Evolutionary conservation across 2,329 filamentous ascomycete species (phyloP).

Genomic region (Xylariomycetidae sp.): DNA sequence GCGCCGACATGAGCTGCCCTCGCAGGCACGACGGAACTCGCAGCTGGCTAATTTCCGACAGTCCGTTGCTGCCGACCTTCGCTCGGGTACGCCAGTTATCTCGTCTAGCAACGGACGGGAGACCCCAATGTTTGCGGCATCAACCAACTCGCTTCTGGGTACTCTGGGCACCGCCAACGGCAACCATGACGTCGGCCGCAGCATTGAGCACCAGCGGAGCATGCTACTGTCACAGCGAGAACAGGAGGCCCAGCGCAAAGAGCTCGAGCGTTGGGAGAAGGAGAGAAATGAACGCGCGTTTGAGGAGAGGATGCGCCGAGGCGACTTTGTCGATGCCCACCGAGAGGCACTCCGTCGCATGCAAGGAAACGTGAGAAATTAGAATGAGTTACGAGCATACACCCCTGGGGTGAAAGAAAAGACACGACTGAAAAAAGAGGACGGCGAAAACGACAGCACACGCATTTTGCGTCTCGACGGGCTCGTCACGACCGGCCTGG

Average conservation of each 20-base stretch:
- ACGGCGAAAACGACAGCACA: too few species aligned
- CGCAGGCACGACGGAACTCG: conserved; percentile 43
- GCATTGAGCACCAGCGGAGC: conserved; percentile 48
- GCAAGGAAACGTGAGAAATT: conserved; percentile 48
- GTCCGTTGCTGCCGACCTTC: conserved; percentile 58
- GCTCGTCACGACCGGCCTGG: too few species aligned
- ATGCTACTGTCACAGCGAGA: conserved; percentile 56
- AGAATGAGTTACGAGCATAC: too few species aligned
- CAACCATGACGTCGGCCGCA: conserved; percentile 38
- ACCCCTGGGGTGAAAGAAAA: too few species aligned
- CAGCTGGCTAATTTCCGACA: conserved; percentile 63
- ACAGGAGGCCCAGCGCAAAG: conserved; percentile 53
- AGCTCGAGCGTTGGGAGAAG: conserved; percentile 51
- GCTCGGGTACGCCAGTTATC: conserved; percentile 32
- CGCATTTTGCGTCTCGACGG: too few species aligned
- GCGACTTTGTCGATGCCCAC: conserved; percentile 70
- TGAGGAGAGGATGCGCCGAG: conserved; percentile 70
- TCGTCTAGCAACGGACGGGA: conserved; percentile 28
- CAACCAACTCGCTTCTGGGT: conserved; percentile 21
- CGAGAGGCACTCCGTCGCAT: conserved; percentile 73
- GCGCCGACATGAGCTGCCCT: conserved; percentile 37
- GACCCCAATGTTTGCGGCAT: conserved; percentile 28
- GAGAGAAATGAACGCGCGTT: conserved; percentile 57
- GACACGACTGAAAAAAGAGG: too few species aligned
- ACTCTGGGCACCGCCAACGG: conserved; percentile 21